Percentiles rank a stretch among this genome's conserved stretches.
Conservation (phyloP, 2,329 filamentous ascomycete species). For the Passalora sequoiae region DNA sequence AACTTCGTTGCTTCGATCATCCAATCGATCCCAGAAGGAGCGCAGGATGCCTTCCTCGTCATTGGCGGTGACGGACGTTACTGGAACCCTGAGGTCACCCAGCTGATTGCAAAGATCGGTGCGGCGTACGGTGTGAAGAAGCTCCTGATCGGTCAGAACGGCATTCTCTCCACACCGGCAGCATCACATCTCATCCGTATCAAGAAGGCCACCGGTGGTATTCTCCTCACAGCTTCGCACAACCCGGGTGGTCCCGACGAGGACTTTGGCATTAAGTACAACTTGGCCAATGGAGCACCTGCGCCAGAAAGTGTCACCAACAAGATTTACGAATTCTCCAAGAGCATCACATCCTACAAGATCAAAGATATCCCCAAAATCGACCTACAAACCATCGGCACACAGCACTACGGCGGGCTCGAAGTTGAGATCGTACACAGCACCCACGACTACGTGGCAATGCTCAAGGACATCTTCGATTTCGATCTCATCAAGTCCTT, state of each 20-base stretch:
- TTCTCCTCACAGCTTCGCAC: slow-evolving; percentile 93
- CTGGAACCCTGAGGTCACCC: slow-evolving; percentile 95
- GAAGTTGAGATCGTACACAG: slow-evolving; percentile 96
- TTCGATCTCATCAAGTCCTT: slow-evolving; percentile 94
- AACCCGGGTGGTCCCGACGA: slow-evolving; percentile 96
- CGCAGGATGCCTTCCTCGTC: slow-evolving; percentile 80
- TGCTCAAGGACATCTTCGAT: slow-evolving; percentile 98
- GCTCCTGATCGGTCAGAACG: slow-evolving; percentile 90
- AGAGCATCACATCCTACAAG: slow-evolving; percentile 87
- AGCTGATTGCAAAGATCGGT: slow-evolving; percentile 95
- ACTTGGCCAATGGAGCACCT: slow-evolving; percentile 90
- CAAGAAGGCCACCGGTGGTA: slow-evolving; percentile 90
- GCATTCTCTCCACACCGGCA: slow-evolving; percentile 93
- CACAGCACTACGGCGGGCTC: slow-evolving; percentile 74
- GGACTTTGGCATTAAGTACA: slow-evolving; percentile 99
- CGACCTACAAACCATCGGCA: slow-evolving; percentile 77
- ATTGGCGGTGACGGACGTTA: slow-evolving; percentile 96
- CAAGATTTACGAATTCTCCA: slow-evolving; percentile 92
- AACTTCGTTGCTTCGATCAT: slow-evolving; percentile 92
- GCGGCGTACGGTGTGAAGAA: slow-evolving; percentile 98
- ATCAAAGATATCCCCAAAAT: slow-evolving; percentile 80
- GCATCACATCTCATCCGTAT: slow-evolving; percentile 95
- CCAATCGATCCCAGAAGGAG: slow-evolving; percentile 92
- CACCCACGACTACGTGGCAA: slow-evolving; percentile 81
- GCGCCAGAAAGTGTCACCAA: slow-evolving; percentile 95